These are phyloP conservation scores for Papiliotrema laurentii DNA, from an alignment of 1,284 basidiomycete genomes.

Conservation along the genomic window DNA sequence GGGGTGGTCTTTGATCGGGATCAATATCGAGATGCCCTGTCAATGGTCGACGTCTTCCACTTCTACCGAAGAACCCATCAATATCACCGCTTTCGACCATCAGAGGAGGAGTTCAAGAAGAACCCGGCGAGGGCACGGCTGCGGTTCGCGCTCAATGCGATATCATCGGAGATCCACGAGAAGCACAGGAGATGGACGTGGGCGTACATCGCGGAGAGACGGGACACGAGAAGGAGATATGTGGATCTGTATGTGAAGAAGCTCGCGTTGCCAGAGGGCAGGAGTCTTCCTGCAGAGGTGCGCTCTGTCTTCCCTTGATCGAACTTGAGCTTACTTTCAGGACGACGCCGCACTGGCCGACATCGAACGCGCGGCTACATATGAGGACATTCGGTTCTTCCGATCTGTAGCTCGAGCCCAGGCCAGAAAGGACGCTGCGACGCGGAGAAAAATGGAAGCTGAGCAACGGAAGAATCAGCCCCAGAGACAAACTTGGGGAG, in stretches of 20 bases:
- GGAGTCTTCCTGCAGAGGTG: constrained; percentile 54
- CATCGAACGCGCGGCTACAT: constrained; percentile 78
- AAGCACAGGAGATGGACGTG: constrained; percentile 84
- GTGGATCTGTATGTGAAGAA: constrained; percentile 74
- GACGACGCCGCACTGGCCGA: constrained; percentile 60
- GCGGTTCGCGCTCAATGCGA: constrained; percentile 76
- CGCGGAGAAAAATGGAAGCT: constrained; percentile 64
- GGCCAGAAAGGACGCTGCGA: constrained; percentile 75
- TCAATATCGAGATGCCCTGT: constrained; percentile 93
- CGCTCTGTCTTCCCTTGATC: constrained; percentile 14
- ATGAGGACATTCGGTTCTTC: constrained; percentile 97
- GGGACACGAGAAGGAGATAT: constrained; percentile 79
- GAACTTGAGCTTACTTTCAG: constrained; percentile 47
- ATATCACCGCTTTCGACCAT: constrained; percentile 77
- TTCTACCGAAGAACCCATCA: constrained; percentile 87
- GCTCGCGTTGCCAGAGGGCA: constrained; percentile 51
- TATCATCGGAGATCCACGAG: constrained; percentile 81
- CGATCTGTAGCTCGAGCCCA: constrained; percentile 89
- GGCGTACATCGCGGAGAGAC: constrained; percentile 80
- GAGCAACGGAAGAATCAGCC: constrained; percentile 55
- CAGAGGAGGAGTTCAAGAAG: constrained; percentile 57
- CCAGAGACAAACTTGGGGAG: constrained; percentile 64
- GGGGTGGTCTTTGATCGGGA: constrained; percentile 88
- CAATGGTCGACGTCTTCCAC: constrained; percentile 94
- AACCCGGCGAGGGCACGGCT: constrained; percentile 71